Conservation (phyloP, 1,139 yeast species). For the Taiozyma sp. region DNA sequence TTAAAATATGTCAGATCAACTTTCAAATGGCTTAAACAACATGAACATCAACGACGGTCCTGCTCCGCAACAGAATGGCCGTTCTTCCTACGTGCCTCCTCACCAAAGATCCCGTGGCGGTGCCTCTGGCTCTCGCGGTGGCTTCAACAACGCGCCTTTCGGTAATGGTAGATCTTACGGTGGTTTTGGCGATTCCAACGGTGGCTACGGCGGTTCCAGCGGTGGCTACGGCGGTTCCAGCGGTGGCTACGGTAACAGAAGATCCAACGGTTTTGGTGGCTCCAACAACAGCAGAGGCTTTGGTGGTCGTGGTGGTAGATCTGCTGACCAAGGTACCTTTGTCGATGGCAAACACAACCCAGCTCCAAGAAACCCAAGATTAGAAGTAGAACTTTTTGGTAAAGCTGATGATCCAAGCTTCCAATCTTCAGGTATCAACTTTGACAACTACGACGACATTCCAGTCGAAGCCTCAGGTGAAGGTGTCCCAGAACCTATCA, state of each 20-base stretch:
- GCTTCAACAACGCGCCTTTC: constrained; percentile 20
- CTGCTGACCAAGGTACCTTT: constrained; percentile 56
- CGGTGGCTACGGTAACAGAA: constrained; percentile 27
- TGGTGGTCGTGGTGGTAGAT: constrained; percentile 28
- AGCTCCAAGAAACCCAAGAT: constrained; percentile 61
- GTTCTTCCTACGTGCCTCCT: constrained; percentile 59
- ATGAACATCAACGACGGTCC: constrained; percentile 32
- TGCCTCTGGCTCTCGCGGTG: constrained; percentile 13
- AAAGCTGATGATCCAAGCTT: constrained; percentile 72
- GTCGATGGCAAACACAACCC: constrained; percentile 87
- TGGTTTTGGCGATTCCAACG: constrained; percentile 22
- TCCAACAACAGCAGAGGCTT: constrained; percentile 25
- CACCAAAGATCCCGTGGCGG: constrained; percentile 42
- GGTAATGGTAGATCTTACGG: constrained; percentile 23
- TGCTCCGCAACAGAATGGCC: constrained; percentile 21
- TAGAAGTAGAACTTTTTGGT: constrained; percentile 85
- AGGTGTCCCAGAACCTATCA: constrained; percentile 89
- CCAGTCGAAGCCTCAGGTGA: constrained; percentile 98
- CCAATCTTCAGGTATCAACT: constrained; percentile 96
- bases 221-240: constrained; percentile 23
- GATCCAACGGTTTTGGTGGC: constrained; percentile 33
- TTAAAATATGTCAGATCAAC: constrained; percentile 26
- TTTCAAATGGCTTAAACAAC: constrained; percentile 39
- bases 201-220: constrained; percentile 22
- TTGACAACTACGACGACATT: constrained; percentile 96